These are phyloP conservation scores for Globisporangium okanoganense DNA, from an alignment of 352 stramenopile genomes.

Conservation along the genomic window DNA sequence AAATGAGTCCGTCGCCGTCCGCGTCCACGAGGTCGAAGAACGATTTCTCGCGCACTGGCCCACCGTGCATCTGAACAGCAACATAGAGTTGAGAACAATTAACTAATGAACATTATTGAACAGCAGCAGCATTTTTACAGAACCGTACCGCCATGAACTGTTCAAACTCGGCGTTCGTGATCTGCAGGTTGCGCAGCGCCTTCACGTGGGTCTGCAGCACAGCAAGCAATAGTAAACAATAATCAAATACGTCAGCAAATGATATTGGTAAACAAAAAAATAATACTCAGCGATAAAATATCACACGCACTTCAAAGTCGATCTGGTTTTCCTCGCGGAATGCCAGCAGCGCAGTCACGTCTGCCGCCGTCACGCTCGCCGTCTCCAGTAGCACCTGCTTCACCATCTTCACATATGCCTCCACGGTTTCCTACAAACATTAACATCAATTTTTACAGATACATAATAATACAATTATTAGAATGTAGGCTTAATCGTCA, in stretches of 20 bases:
- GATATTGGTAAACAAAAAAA: not conserved
- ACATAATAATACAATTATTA: not conserved
- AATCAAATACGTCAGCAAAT: too few relatives aligned
- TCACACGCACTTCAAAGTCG: constrained; percentile 50
- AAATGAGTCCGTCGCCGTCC: constrained; percentile 85
- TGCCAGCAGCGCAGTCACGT: constrained; percentile 50
- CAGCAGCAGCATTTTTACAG: not conserved
- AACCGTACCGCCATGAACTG: constrained; percentile 54
- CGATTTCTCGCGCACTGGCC: constrained; percentile 50
- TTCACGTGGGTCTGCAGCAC: constrained; percentile 66
- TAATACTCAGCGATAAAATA: not conserved
- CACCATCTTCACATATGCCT: constrained; percentile 50
- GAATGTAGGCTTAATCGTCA: too few relatives aligned
- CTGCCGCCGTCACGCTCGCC: constrained; percentile 29
- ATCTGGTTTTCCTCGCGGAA: constrained; percentile 61
- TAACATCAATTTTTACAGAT: not conserved
- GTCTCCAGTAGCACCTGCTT: constrained; percentile 58
- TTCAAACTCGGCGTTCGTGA: constrained; percentile 82
- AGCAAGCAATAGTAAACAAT: too few relatives aligned
- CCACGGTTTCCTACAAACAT: constrained; percentile 28
- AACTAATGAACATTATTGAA: not conserved
- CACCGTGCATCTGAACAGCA: constrained; percentile 43
- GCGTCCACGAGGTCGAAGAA: constrained; percentile 87
- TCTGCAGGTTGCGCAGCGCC: constrained; percentile 59
- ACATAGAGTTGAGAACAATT: not conserved